Conservation (phyloP, 352 stramenopile species). For the Phytopythium cucurbitacearum region DNA sequence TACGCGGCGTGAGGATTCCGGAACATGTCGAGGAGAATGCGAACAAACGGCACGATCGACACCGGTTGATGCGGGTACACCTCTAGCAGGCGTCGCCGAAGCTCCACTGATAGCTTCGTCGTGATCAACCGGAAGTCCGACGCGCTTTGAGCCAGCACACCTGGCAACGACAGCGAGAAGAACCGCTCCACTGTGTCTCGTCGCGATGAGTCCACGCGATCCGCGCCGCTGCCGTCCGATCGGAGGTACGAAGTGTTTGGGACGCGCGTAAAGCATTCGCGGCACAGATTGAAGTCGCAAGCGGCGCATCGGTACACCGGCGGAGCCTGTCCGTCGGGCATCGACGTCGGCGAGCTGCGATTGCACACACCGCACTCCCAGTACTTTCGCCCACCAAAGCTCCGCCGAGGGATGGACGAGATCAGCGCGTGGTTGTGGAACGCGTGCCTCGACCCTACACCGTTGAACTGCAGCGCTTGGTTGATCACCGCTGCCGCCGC, state of each 20-base stretch:
- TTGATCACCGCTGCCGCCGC: slow-evolving; percentile 32
- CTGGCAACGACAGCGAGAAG: slow-evolving; percentile 27
- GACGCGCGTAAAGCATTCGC: slow-evolving; percentile 62
- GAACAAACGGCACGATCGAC: slow-evolving; percentile 27
- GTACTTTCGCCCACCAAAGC: slow-evolving; percentile 21
- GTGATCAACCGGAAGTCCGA: slow-evolving; percentile 1
- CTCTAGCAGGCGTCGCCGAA: slow-evolving; percentile 46
- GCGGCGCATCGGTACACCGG: slow-evolving; percentile 47
- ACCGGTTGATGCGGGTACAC: slow-evolving; percentile 45
- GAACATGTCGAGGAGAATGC: slow-evolving; percentile 47
- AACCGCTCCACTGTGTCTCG: slow-evolving; percentile 18
- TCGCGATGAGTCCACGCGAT: not conserved
- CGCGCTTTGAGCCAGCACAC: slow-evolving; percentile 10
- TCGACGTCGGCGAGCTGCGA: slow-evolving; percentile 17
- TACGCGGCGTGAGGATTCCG: slow-evolving; percentile 26
- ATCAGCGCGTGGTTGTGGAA: slow-evolving; percentile 41
- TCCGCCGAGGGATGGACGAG: slow-evolving; percentile 21
- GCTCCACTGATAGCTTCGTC: slow-evolving; percentile 35
- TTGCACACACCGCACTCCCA: slow-evolving; percentile 41
- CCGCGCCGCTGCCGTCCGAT: not conserved
- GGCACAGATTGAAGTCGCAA: slow-evolving; percentile 54
- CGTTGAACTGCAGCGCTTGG: slow-evolving; percentile 21
- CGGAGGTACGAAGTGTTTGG: slow-evolving; percentile 27
- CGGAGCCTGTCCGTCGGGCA: slow-evolving; percentile 10
- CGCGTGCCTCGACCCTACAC: slow-evolving; percentile 22